These are phyloP conservation scores for Crataegus laevigata DNA, from an alignment of 306 rosid genomes.

Conservation along the genomic window DNA sequence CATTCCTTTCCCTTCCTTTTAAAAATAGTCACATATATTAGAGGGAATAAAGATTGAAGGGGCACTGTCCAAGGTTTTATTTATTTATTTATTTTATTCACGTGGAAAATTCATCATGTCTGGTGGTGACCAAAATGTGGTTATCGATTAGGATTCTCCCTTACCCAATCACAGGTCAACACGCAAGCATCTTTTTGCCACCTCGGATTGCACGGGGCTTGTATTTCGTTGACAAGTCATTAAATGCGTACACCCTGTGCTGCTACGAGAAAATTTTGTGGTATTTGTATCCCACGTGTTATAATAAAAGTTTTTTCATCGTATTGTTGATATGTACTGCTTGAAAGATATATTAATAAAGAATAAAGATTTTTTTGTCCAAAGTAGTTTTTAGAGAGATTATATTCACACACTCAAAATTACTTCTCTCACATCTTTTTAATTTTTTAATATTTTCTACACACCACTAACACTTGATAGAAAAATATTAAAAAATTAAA, in stretches of 20 bases:
- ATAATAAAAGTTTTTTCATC: too few species aligned
- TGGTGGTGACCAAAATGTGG: slow-evolving; percentile 22
- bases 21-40: slow-evolving; percentile 20
- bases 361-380: too few species aligned
- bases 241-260: slow-evolving; percentile 6
- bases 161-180: slow-evolving; percentile 48
- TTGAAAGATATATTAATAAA: too few species aligned
- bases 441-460: too few species aligned
- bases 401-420: too few species aligned
- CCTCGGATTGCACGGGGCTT: slow-evolving; percentile 19
- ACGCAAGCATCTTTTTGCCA: slow-evolving; percentile 15
- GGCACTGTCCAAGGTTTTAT: slow-evolving; percentile 34
- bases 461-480: too few species aligned
- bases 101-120: slow-evolving; percentile 50
- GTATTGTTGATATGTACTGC: too few species aligned
- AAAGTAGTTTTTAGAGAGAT: too few species aligned
- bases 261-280: background rate
- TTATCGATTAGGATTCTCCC: slow-evolving; percentile 53
- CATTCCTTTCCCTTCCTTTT: slow-evolving; percentile 8
- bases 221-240: slow-evolving; percentile 23
- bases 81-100: background rate
- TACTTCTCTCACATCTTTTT: too few species aligned
- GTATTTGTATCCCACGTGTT: background rate
- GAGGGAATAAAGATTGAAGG: slow-evolving; percentile 38
- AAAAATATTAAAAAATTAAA: too few species aligned